These are phyloP conservation scores for Dactylella cylindrospora DNA, from an alignment of 2,329 filamentous ascomycete species.

Conservation along the genomic window DNA sequence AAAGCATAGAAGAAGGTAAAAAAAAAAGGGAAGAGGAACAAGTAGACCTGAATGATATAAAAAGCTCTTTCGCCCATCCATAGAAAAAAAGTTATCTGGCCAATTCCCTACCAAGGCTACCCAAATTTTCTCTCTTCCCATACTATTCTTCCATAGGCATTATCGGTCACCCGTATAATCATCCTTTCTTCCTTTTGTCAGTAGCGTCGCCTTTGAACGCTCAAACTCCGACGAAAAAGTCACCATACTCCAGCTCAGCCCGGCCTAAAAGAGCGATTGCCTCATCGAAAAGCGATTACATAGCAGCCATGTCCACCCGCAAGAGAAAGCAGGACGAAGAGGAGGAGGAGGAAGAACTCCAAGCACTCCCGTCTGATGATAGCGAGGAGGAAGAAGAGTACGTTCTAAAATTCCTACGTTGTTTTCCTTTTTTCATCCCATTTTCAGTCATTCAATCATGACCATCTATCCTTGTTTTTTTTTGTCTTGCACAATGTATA, in stretches of 20 bases:
- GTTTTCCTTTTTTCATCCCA: background rate
- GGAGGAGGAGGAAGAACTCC: constrained; percentile 46
- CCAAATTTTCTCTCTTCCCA: constrained; percentile 6
- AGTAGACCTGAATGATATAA: constrained; percentile 32
- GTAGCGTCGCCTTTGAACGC: background rate
- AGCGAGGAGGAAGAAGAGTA: constrained; percentile 48
- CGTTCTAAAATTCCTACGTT: constrained; percentile 2
- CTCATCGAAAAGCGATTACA: no score
- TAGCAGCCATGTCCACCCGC: constrained; percentile 46
- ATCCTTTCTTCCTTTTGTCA: background rate
- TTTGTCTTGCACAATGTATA: background rate
- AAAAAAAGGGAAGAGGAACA: no score
- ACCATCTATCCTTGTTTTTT: background rate
- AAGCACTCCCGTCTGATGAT: constrained; percentile 47
- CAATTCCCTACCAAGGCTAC: constrained; percentile 1
- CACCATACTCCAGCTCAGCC: background rate
- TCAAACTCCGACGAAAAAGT: background rate
- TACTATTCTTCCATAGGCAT: no score
- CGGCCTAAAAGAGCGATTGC: no score
- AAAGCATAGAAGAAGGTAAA: no score
- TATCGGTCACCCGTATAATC: no score
- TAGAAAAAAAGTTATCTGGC: no score
- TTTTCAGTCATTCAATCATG: constrained; percentile 4
- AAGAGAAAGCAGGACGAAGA: constrained; percentile 48
- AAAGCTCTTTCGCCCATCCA: constrained; percentile 26